Evolutionary conservation across 2,329 filamentous ascomycete genomes (phyloP), one percentile per base, ranked within the genome.

Genomic region (Beauveria rudraprayagi): DNA sequence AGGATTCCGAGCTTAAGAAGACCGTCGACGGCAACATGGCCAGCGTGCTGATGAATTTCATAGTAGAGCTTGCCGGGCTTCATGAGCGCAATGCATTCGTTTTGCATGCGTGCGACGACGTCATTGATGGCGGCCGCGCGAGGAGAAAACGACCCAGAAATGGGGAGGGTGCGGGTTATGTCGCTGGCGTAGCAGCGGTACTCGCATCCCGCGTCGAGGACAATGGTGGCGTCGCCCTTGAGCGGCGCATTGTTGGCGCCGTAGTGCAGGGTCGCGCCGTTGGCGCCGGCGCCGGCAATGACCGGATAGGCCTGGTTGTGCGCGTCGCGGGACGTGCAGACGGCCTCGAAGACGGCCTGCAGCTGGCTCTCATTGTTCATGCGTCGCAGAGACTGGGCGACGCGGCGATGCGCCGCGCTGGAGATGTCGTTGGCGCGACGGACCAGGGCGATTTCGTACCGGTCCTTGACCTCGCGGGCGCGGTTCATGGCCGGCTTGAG

Each of bases 191-290:
- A 97, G 67, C 89, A 87, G 54, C 86, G 77, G 75, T 86, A 96
- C 73, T 97, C 93, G 66, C 87, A 89, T 2, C 91, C 92, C 1
- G 93, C 92, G 71, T 99, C 93, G 5, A 99, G 78, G 22, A 95
- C 86, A 37, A 97, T 77, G 34, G 92, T 80, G 69, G 92, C 85
- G 61, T 87, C 83, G 28, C 87, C 85, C 3, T 76, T 76, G 19
- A 97, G 82, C 1, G 85, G 75, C 67, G 89, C 82, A 68, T 95
- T 81, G 71, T 99, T 97, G 58, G 82, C 84, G 48, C 83, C 82
- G 72, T 99, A 99, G 74, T 99, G 94, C 46, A 97, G 78, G 0
- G 90, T 92, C 16, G 89, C 86, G 6, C 89, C 92, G 69, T 94
- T 94, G n/a, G 79, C 71, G 1, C 93, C 93, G 1, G 89, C 85